A percentile compares a stretch with the other conserved stretches of the same genome.
Evolutionary conservation across 1,284 basidiomycete genomes (phyloP).

Genomic region (Puccinia coronata): DNA sequence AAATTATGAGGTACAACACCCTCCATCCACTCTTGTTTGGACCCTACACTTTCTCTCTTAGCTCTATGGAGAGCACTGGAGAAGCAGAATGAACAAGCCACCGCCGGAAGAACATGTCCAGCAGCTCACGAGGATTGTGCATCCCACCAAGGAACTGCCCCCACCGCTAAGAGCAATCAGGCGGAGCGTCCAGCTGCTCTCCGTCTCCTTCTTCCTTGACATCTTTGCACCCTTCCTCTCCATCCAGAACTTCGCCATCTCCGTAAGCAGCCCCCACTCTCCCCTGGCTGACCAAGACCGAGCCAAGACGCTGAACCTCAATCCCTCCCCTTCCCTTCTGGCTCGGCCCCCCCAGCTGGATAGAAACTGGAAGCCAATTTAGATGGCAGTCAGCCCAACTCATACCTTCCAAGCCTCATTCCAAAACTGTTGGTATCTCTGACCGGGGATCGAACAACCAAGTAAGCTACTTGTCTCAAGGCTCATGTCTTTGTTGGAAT

Average conservation of each 20-base stretch:
- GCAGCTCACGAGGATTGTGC: too few relatives aligned
- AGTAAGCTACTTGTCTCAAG: background rate
- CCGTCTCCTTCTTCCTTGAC: conserved; percentile 38
- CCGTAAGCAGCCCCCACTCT: background rate
- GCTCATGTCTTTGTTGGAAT: conserved; percentile 85
- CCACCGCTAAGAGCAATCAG: conserved; percentile 35
- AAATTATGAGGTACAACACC: too few relatives aligned
- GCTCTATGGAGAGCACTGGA: too few relatives aligned
- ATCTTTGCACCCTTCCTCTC: conserved; percentile 29
- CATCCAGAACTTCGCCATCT: conserved; percentile 40
- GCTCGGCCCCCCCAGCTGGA: too few relatives aligned
- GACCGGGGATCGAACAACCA: conserved; percentile 43
- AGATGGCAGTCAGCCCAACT: conserved; percentile 38
- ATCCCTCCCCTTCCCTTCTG: background rate
- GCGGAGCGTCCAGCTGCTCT: conserved; percentile 27
- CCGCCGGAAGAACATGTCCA: too few relatives aligned
- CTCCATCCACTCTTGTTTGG: too few relatives aligned
- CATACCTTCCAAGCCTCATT: conserved; percentile 32
- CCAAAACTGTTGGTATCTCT: conserved; percentile 30
- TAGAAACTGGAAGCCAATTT: conserved; percentile 46
- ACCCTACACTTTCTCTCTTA: too few relatives aligned
- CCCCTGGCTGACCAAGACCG: too few relatives aligned
- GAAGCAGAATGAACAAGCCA: too few relatives aligned
- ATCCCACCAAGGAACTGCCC: conserved; percentile 28
- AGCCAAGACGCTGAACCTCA: too few relatives aligned